Base-by-base conservation (phyloP, 108 stramenopile species). In the Discostella pseudostelligera region DNA sequence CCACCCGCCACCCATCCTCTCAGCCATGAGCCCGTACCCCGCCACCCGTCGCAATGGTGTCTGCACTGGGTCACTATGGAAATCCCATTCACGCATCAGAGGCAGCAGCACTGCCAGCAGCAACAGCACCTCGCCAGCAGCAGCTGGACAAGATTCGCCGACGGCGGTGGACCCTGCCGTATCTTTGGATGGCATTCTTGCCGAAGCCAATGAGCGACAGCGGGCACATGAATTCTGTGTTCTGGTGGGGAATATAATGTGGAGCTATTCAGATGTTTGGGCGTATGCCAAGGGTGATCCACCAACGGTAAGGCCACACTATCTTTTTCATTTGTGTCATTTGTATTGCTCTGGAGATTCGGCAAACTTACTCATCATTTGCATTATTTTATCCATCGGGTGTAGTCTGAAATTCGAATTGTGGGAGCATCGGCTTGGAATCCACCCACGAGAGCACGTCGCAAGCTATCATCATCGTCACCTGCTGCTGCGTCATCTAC, bases 361-460 rank as follows among this genome's bases (percentile, higher is more conserved):
- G n/a, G n/a, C n/a, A n/a, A n/a, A n/a, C 17, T 19, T n/a, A 35
- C 35, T 67, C 48, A 46, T 43, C 24, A n/a, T 35, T n/a, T 24
- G 8, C 14, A 61, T 17, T 4, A 32, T 66, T 3, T n/a, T 32
- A 32, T 35, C 36, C 32, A 32, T 5, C 5, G 32, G 13, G 10
- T 1, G 1, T 55, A 81, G 80, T 81, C 80, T 21, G 80, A 81
- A 69, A 81, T 88, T 20, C 58, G 68, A 13, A 79, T 93, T 29
- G 92, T 93, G n/a, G 92, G 88, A 8, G 86, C 83, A n/a, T 86
- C 83, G 1, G 83, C 86, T 29, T 86, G 80, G 82, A 83, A 75
- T 58, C 70, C 81, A 32, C 69, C 81, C 8, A 49, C 64, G 3
- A 32, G 32, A 47, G 32, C 10, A 43, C 63, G 11, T 39, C 62